A percentile compares a stretch with the other conserved stretches of the same genome.
These are phyloP conservation scores for Saccharomyces pastorianus DNA, from an alignment of 1,139 yeast species.

Conservation along the genomic window DNA sequence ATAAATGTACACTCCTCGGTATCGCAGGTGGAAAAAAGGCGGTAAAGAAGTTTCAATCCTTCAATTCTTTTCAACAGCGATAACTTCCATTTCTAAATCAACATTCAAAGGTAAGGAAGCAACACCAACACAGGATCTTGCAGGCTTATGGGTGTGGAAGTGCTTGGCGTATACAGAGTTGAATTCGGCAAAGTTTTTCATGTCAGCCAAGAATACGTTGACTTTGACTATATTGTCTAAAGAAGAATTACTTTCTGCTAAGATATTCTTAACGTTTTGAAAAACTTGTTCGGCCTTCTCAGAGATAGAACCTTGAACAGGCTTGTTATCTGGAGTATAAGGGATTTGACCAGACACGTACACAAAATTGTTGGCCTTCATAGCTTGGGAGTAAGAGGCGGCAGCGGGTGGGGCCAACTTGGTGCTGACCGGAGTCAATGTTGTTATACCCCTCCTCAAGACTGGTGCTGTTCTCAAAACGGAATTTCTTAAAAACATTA, in stretches of 20 bases:
- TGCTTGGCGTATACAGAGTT: constrained; percentile 76
- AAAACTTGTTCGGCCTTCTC: constrained; percentile 83
- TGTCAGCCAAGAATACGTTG: constrained; percentile 81
- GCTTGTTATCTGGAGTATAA: constrained; percentile 72
- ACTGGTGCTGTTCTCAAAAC: constrained; percentile 16
- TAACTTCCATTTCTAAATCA: constrained; percentile 63
- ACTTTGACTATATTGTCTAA: constrained; percentile 78
- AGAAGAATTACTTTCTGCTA: constrained; percentile 76
- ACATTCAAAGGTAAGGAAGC: constrained; percentile 78
- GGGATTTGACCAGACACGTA: constrained; percentile 96
- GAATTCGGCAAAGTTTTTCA: constrained; percentile 72
- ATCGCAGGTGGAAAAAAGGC: background rate
- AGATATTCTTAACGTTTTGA: constrained; percentile 63
- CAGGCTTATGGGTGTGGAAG: constrained; percentile 79
- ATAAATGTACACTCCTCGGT: background rate
- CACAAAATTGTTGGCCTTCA: constrained; percentile 76
- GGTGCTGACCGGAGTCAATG: constrained; percentile 39
- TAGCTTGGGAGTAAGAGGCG: constrained; percentile 89
- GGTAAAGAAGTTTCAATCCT: background rate
- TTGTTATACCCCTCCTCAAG: constrained; percentile 22
- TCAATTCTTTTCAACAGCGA: constrained; percentile 52
- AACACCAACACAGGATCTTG: constrained; percentile 93
- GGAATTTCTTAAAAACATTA: constrained; percentile 15
- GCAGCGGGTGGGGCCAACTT: constrained; percentile 90
- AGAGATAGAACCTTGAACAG: constrained; percentile 66